Percentiles rank a stretch among this genome's conserved stretches.
phyloP scores from a whole-genome alignment of 108 stramenopile genomes.

The Licmophora abbreviata region DNA sequence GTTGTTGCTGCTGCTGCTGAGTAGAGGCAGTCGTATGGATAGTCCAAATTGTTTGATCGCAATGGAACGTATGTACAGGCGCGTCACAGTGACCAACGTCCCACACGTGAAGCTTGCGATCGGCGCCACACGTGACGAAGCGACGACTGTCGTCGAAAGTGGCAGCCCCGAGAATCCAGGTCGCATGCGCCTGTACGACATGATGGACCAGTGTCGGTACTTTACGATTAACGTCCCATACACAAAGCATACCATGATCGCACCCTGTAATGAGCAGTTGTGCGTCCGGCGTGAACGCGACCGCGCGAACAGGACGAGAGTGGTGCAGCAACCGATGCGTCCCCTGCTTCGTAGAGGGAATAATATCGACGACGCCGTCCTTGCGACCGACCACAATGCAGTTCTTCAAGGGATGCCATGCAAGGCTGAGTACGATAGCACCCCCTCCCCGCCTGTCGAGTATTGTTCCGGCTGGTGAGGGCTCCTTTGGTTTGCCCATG shows the following conservation, averaged over 20 bases:
- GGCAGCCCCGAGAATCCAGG: conserved; percentile 26
- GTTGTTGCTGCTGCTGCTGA: conserved; percentile 3
- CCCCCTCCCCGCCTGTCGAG: conserved; percentile 17
- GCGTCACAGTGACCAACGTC: conserved; percentile 15
- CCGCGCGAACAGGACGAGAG: conserved; percentile 27
- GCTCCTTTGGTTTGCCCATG: conserved; percentile 16
- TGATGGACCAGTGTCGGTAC: conserved; percentile 30
- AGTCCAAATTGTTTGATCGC: conserved; percentile 19
- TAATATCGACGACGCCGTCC: conserved; percentile 34
- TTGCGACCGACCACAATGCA: conserved; percentile 28
- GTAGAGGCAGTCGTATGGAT: conserved; percentile 2
- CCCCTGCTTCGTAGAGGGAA: background rate
- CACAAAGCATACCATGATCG: conserved; percentile 29
- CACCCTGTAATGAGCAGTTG: conserved; percentile 20
- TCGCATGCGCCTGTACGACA: conserved; percentile 27
- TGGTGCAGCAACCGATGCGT: conserved; percentile 27
- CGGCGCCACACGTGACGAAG: conserved; percentile 31
- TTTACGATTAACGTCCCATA: conserved; percentile 27
- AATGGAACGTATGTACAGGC: conserved; percentile 29
- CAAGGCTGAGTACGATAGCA: conserved; percentile 18
- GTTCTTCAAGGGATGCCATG: conserved; percentile 12
- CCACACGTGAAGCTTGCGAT: conserved; percentile 33
- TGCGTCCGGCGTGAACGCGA: conserved; percentile 32
- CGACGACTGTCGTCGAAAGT: conserved; percentile 20
- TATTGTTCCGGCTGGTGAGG: conserved; percentile 18